These are phyloP conservation scores for Hydrangea macrophylla DNA, from an alignment of 148 eudicot species.

Conservation along the genomic window DNA sequence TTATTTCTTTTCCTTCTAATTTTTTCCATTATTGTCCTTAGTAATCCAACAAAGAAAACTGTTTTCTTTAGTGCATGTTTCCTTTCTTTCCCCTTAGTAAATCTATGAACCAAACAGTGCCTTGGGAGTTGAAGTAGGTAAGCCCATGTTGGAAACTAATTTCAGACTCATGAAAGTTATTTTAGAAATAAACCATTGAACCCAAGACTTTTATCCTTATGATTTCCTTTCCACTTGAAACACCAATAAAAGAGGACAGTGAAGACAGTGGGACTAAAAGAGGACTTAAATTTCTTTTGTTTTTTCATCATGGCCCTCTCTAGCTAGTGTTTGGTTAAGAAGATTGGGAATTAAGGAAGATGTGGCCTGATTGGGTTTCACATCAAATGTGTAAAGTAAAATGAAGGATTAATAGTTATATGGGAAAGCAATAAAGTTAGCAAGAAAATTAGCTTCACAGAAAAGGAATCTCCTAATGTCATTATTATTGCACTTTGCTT, in stretches of 20 bases:
- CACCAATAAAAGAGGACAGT: neutral
- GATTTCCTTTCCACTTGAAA: neutral
- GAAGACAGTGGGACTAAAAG: neutral
- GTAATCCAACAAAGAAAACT: conserved; percentile 11
- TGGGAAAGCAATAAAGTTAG: neutral
- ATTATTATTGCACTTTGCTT: conserved; percentile 7
- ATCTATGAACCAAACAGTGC: too few relatives aligned
- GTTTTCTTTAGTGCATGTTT: conserved; percentile 5
- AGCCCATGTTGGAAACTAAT: conserved; percentile 7
- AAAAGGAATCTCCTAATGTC: neutral
- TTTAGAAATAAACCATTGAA: conserved; percentile 7
- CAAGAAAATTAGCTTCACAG: neutral
- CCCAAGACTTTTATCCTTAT: neutral
- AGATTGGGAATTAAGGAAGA: conserved; percentile 1
- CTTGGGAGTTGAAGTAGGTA: neutral
- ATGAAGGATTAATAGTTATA: conserved; percentile 3
- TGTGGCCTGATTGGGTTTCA: neutral
- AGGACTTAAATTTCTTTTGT: neutral
- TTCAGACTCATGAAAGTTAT: neutral
- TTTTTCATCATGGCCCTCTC: neutral
- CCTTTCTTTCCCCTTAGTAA: neutral
- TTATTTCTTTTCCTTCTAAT: too few relatives aligned
- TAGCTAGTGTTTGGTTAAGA: neutral
- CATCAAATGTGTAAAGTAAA: neutral
- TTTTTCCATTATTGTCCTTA: too few relatives aligned